phyloP scores from a whole-genome alignment of 805 yeast genomes.

The Starmera caribaea region DNA sequence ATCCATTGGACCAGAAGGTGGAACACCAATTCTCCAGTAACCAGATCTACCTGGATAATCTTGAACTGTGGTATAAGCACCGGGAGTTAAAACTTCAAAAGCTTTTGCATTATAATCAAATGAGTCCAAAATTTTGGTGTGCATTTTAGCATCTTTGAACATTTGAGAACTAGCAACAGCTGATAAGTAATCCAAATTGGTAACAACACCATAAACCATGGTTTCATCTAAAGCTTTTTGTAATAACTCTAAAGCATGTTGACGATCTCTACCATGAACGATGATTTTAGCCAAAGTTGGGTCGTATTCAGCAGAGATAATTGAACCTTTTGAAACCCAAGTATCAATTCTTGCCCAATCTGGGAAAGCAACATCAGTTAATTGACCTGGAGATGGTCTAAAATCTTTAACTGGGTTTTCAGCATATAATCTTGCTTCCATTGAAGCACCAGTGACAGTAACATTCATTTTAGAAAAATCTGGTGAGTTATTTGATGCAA shows the following conservation, averaged over 20 bases:
- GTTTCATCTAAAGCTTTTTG: constrained; percentile 81
- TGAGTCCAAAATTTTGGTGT: constrained; percentile 80
- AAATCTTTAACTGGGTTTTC: constrained; percentile 95
- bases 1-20: constrained; percentile 99
- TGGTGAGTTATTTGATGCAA: constrained; percentile 87
- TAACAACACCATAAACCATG: constrained; percentile 76
- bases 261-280: constrained; percentile 85
- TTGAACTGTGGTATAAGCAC: constrained; percentile 94
- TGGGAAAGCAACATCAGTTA: constrained; percentile 81
- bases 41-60: constrained; percentile 89
- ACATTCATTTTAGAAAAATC: constrained; percentile 50
- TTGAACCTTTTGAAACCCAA: constrained; percentile 88
- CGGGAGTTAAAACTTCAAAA: constrained; percentile 78
- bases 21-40: constrained; percentile 70
- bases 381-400: constrained; percentile 93
- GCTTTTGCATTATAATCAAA: constrained; percentile 76
- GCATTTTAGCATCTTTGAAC: constrained; percentile 78
- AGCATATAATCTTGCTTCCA: constrained; percentile 95
- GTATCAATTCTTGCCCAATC: constrained; percentile 88
- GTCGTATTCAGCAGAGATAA: constrained; percentile 85
- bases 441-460: constrained; percentile 72
- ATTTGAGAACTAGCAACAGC: constrained; percentile 74
- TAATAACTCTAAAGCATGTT: constrained; percentile 71
- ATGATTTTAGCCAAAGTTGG: constrained; percentile 95
- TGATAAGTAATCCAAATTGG: constrained; percentile 84